Conservation (phyloP, 2,329 filamentous ascomycete species). For the Colletotrichum sp. region DNA sequence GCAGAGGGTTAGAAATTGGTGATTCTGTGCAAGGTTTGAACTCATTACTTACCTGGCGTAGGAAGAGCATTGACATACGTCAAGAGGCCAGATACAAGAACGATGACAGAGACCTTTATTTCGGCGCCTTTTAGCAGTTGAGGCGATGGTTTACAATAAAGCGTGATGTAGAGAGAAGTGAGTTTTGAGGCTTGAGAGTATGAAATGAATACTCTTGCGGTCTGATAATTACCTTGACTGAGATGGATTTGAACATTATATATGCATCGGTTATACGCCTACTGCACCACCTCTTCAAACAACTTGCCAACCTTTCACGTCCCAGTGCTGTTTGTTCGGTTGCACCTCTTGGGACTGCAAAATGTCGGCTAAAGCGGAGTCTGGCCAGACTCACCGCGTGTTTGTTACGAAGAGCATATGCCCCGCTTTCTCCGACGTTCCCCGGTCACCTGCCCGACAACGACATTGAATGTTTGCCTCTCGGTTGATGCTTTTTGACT, state of each 20-base stretch:
- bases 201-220: background rate
- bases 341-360: background rate
- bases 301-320: background rate
- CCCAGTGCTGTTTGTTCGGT: rapidly evolving
- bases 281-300: rapidly evolving
- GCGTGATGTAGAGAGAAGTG: rapidly evolving
- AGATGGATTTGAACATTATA: background rate
- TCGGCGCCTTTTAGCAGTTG: background rate
- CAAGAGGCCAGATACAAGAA: background rate
- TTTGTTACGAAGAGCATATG: background rate
- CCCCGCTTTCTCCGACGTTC: background rate
- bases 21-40: rapidly evolving
- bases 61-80: background rate
- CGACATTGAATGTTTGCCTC: background rate
- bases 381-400: background rate
- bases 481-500: background rate
- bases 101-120: background rate
- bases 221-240: background rate
- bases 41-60: background rate
- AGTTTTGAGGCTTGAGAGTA: background rate
- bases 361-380: background rate
- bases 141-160: rapidly evolving
- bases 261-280: background rate
- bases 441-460: background rate
- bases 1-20: rapidly evolving